Evolutionary conservation across 306 rosid genomes (phyloP).

Genomic region (Pyrus pyrifolia): DNA sequence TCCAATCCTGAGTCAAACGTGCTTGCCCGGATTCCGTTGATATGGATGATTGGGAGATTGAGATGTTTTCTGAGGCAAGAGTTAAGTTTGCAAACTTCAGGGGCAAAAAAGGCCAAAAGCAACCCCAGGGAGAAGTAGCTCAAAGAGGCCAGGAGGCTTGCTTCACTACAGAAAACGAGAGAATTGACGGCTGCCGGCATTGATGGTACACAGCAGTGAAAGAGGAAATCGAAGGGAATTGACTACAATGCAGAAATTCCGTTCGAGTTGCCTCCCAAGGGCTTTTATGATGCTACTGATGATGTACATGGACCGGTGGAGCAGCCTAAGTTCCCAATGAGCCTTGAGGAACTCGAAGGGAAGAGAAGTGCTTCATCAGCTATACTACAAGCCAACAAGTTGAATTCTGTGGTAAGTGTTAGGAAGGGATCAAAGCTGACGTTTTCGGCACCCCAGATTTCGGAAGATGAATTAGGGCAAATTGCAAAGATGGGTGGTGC

Average conservation of each 20-base stretch:
- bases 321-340: constrained; percentile 65
- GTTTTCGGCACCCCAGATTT: constrained; percentile 93
- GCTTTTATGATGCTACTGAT: constrained; percentile 69
- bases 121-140: constrained; percentile 92
- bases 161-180: constrained; percentile 82
- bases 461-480: constrained; percentile 82
- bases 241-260: constrained; percentile 90
- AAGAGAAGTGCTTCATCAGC: constrained; percentile 92
- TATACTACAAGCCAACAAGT: constrained; percentile 77
- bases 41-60: constrained; percentile 97
- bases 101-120: constrained; percentile 88
- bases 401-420: constrained; percentile 83
- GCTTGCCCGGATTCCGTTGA: constrained; percentile 95
- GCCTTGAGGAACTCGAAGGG: constrained; percentile 88
- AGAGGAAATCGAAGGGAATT: constrained; percentile 83
- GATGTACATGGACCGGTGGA: constrained; percentile 61
- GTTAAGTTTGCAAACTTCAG: constrained; percentile 88
- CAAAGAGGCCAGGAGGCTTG: constrained; percentile 94
- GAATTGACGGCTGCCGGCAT: constrained; percentile 92
- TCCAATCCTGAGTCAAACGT: constrained; percentile 87
- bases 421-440: constrained; percentile 77
- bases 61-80: constrained; percentile 97
- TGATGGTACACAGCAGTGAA: constrained; percentile 59
- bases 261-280: constrained; percentile 89
- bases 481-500: constrained; percentile 94